Evolutionary conservation across 352 stramenopile genomes (phyloP).

Genomic region (Phytophthora colocasiae): DNA sequence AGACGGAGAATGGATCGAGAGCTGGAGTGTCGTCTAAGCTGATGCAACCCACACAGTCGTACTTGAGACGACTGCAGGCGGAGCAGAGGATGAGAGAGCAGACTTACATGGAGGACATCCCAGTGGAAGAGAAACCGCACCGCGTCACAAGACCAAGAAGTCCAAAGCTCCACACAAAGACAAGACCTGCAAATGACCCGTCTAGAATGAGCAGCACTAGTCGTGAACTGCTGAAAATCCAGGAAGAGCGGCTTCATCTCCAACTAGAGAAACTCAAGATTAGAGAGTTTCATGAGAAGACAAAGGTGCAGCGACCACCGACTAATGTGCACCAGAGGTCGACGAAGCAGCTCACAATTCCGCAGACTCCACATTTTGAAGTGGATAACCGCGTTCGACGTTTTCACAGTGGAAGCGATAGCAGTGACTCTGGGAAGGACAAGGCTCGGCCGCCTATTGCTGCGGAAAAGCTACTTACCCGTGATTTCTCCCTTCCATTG

Average conservation of each 20-base stretch:
- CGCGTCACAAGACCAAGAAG: slow-evolving; percentile 62
- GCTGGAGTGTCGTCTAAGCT: slow-evolving; percentile 50
- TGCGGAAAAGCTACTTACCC: slow-evolving; percentile 47
- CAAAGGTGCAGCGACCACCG: slow-evolving; percentile 67
- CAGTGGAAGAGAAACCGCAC: slow-evolving; percentile 51
- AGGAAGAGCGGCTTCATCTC: slow-evolving; percentile 69
- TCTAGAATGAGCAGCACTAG: slow-evolving; percentile 80
- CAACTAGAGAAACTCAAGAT: slow-evolving; percentile 80
- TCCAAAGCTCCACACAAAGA: slow-evolving; percentile 57
- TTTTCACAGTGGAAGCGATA: slow-evolving; percentile 32
- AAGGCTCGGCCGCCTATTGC: slow-evolving; percentile 32
- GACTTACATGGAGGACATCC: slow-evolving; percentile 48
- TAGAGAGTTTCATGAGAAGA: slow-evolving; percentile 80
- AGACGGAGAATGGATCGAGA: neutral
- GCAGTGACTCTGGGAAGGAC: slow-evolving; percentile 30
- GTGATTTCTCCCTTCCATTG: slow-evolving; percentile 41
- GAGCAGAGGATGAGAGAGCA: slow-evolving; percentile 66
- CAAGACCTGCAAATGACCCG: slow-evolving; percentile 43
- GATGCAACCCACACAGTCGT: slow-evolving; percentile 76
- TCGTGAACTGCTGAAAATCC: slow-evolving; percentile 78
- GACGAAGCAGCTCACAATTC: slow-evolving; percentile 84
- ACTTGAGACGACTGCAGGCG: slow-evolving; percentile 60
- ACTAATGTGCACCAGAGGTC: slow-evolving; percentile 79
- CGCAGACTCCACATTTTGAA: slow-evolving; percentile 69
- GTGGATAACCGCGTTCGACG: slow-evolving; percentile 65